Evolutionary conservation across 2,329 filamentous ascomycete genomes (phyloP), one percentile per base, ranked within the genome.

Genomic region (Aurifilum marmelostoma): DNA sequence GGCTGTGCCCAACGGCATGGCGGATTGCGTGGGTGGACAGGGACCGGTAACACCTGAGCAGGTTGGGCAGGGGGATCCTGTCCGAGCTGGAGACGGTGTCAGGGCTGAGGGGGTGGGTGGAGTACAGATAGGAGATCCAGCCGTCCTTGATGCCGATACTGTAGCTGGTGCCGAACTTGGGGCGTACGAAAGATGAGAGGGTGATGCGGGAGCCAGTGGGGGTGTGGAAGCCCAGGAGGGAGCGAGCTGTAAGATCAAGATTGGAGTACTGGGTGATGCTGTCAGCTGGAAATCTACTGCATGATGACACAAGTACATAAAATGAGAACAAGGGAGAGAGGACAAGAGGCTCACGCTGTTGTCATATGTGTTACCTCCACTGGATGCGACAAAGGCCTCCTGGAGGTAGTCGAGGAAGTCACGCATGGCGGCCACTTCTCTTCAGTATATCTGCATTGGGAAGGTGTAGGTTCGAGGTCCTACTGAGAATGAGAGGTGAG

Each of bases 61-160:
- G 86, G 73, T 90, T 87, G 41, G 90, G 90, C 12, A 99, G 83
- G 18, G 93, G 89, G 50, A 97, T 90, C 29, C 87, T 83, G 62
- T 90, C 89, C 74, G 93, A 97, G 79, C 89, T 87, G 14, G 86
- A 88, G 14, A 84, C 79, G 84, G 93, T 72, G 82, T 87, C 82
- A 65, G 90, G 84, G 52, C 84, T 82, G 68, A 98, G 86, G 16
- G 93, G 90, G 11, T 96, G 85, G 2, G 93, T 97, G 63, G 94
- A 97, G 83, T 97, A 98, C 66, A 99, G 88, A 81, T 98, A 99
- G 18, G 94, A 97, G 68, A 99, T 88, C n/a, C 94, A 97, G 78
- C 96, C 96, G 81, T 98, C 95, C 65, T 99, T 94, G 47, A 97
- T 86, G 70, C 95, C 96, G 21, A 97, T 87, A 56, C 91, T 97